Evolutionary conservation across 768 basidiomycete genomes (phyloP), one percentile per base, ranked within the genome.

Genomic region (Tylopilus rubrobrunneus): DNA sequence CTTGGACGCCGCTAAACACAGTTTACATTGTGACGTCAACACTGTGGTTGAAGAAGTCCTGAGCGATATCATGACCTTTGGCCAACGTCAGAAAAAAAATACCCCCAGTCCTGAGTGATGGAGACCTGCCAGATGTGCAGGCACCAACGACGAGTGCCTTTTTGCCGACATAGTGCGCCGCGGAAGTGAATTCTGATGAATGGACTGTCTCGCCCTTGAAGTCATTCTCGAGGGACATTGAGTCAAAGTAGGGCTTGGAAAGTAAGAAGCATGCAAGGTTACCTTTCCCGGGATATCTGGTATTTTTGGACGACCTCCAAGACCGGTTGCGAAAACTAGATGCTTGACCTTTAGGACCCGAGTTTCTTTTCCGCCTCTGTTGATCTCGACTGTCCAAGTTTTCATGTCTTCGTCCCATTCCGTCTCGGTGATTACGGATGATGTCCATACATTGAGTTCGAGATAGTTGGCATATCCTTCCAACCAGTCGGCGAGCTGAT

Each of bases 121-220:
- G 15, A 12, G 25, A 55, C 64, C n/a, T 62, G 78, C 78, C 79
- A 25, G 85, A 84, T 45, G 79, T 85, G 41, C 82, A 81, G 15
- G 86, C 78, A 15, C 87, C 86, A 3, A 89, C 73, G n/a, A 88
- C 73, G 2, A 87, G 72, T 5, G 79, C 84, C 59, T 82, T 85
- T 72, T 87, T 86, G 7, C 84, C 84, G 7, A 68, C 53, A 58
- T 80, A 78, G 28, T 78, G 78, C 2, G 67, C 56, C 0, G 81
- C 81, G 7, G 71, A 70, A 23, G 73, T 78, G 64, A 81, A 80
- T 23, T 74, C 56, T 1, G 72, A 71, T 0, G 85, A 83, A 62
- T 88, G 87, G 2, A 78, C 41, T 2, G 74, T 56, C 39, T 74
- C 63, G 4, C 86, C 86, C 59, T 78, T 78, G 70, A 82, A 88